phyloP scores from a whole-genome alignment of 169 alveolate species.

The Babesia divergens region DNA sequence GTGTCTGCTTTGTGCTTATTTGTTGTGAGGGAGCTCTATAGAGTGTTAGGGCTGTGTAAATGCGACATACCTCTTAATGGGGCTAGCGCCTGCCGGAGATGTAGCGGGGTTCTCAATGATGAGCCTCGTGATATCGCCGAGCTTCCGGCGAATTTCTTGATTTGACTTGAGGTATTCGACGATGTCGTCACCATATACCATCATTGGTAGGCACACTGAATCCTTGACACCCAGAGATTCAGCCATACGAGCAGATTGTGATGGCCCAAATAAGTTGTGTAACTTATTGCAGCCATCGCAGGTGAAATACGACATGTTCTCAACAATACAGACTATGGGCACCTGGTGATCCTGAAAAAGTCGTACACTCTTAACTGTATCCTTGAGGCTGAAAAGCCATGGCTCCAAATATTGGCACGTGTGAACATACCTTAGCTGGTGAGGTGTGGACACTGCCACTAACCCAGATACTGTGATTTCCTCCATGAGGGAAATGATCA shows the following conservation, averaged over 20 bases:
- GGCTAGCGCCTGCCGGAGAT: neutral
- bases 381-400: slow-evolving; percentile 86
- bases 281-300: slow-evolving; percentile 69
- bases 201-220: slow-evolving; percentile 6
- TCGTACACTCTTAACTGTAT: slow-evolving; percentile 91
- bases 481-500: slow-evolving; percentile 92
- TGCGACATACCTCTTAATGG: neutral
- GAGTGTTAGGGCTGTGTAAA: neutral
- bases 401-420: slow-evolving; percentile 86
- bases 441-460: slow-evolving; percentile 81
- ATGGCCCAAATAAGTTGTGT: slow-evolving; percentile 35
- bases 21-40: neutral
- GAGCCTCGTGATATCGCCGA: neutral
- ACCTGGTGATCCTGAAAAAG: slow-evolving; percentile 89
- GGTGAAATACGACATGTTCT: slow-evolving; percentile 92
- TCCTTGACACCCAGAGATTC: neutral
- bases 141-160: neutral
- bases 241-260: neutral
- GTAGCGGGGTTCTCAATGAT: neutral
- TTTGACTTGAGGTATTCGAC: slow-evolving; percentile 4
- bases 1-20: neutral
- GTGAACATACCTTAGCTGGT: slow-evolving; percentile 69
- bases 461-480: slow-evolving; percentile 85
- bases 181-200: neutral
- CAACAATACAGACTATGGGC: slow-evolving; percentile 90